A percentile compares a stretch with the other conserved stretches of the same genome.
phyloP scores from a whole-genome alignment of 129 eudicot genomes.

The Pseudognaphalium luteoalbum region DNA sequence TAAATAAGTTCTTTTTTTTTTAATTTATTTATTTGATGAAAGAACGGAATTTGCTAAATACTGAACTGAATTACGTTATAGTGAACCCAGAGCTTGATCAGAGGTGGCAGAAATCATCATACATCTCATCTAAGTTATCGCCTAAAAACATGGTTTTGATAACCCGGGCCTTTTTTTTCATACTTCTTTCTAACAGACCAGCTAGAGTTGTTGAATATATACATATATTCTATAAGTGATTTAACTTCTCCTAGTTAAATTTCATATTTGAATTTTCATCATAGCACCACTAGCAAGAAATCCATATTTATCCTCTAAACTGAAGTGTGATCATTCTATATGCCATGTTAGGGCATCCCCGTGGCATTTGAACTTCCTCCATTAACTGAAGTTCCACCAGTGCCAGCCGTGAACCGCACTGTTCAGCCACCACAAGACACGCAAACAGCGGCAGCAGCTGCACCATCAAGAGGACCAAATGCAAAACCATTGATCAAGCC shows the following conservation, averaged over 20 bases:
- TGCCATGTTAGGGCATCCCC: slow-evolving; percentile 66
- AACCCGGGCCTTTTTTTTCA: not conserved
- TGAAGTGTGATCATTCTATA: slow-evolving; percentile 2
- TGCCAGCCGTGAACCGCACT: slow-evolving; percentile 41
- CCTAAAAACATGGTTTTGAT: too few relatives aligned
- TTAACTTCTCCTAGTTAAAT: not conserved
- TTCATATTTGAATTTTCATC: not conserved
- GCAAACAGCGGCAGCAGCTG: slow-evolving; percentile 43
- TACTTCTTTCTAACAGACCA: slow-evolving; percentile 32
- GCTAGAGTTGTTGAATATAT: slow-evolving; percentile 40
- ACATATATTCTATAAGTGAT: slow-evolving; percentile 25
- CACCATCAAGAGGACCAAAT: slow-evolving; percentile 68
- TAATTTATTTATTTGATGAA: too few relatives aligned
- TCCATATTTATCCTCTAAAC: not conserved
- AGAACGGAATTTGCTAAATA: too few relatives aligned
- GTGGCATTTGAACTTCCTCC: slow-evolving; percentile 70
- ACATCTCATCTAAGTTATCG: too few relatives aligned
- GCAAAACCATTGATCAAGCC: slow-evolving; percentile 17
- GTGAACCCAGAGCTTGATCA: too few relatives aligned
- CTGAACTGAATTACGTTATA: too few relatives aligned
- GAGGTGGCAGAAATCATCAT: too few relatives aligned
- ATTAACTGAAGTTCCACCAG: slow-evolving; percentile 34
- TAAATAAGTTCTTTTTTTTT: too few relatives aligned
- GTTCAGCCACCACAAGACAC: slow-evolving; percentile 45
- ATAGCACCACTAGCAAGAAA: too few relatives aligned